phyloP scores from a whole-genome alignment of 805 yeast genomes.

The Saccharomycopsis lassenensis region DNA sequence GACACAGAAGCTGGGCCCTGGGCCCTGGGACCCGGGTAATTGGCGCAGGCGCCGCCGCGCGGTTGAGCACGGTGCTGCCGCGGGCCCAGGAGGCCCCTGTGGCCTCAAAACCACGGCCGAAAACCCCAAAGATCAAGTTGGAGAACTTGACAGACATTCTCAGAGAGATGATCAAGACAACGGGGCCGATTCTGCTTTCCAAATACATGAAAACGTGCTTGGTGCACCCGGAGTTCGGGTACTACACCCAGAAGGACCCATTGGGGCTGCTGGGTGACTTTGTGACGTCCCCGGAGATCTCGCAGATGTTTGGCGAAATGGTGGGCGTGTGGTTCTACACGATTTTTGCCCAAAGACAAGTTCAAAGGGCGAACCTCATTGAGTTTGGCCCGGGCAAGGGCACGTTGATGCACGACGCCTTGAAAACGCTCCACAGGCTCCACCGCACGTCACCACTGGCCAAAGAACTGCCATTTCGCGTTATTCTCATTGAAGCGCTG shows the following conservation, averaged over 20 bases:
- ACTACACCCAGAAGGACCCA: conserved; percentile 71
- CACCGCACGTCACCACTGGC: conserved; percentile 14
- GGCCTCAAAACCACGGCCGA: no score
- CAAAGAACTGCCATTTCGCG: conserved; percentile 27
- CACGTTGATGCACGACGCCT: conserved; percentile 58
- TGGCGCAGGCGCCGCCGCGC: no score
- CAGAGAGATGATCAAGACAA: conserved; percentile 42
- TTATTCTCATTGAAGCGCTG: conserved; percentile 64
- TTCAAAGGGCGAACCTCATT: conserved; percentile 34
- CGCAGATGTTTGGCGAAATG: conserved; percentile 80
- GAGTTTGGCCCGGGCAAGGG: conserved; percentile 88
- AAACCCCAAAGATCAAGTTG: conserved; percentile 2
- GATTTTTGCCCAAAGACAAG: conserved; percentile 31
- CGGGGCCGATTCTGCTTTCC: conserved; percentile 69
- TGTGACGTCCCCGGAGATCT: conserved; percentile 77
- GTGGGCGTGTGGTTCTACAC: conserved; percentile 63
- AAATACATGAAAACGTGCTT: conserved; percentile 75
- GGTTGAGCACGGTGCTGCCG: no score
- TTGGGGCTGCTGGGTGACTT: conserved; percentile 63
- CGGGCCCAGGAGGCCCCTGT: no score
- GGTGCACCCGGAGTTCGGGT: conserved; percentile 67
- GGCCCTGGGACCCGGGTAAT: no score
- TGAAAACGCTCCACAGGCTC: conserved; percentile 37
- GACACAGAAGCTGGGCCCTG: no score
- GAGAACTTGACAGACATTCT: conserved; percentile 24